phyloP scores from a whole-genome alignment of 345 rosid species.

The Euphorbia peplus region DNA sequence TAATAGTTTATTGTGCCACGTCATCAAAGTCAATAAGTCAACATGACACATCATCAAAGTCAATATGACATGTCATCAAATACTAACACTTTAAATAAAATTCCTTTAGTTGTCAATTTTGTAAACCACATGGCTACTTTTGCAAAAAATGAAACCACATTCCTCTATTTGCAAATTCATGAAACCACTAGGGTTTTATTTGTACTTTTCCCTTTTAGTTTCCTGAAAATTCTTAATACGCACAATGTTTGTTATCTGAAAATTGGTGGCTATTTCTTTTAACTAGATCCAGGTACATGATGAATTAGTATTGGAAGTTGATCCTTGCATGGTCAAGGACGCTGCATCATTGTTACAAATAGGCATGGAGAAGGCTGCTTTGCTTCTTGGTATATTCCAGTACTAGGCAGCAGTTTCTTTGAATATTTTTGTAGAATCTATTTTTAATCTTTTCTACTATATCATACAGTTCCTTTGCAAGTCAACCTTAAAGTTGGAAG shows the following conservation, averaged over 20 bases:
- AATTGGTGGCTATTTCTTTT: slow-evolving; percentile 6
- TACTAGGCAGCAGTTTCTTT: slow-evolving; percentile 3
- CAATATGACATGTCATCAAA: too few relatives aligned
- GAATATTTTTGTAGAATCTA: slow-evolving; percentile 8
- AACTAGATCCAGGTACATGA: slow-evolving; percentile 73
- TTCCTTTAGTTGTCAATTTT: too few relatives aligned
- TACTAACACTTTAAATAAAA: too few relatives aligned
- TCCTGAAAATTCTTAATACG: too few relatives aligned
- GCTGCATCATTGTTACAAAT: slow-evolving; percentile 58
- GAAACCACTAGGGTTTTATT: too few relatives aligned
- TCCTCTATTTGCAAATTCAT: too few relatives aligned
- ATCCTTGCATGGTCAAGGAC: slow-evolving; percentile 64
- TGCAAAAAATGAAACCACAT: too few relatives aligned
- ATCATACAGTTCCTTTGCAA: slow-evolving; percentile 67
- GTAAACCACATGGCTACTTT: too few relatives aligned
- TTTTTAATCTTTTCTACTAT: slow-evolving; percentile 11
- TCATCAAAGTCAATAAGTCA: too few relatives aligned
- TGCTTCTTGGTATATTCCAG: slow-evolving; percentile 73
- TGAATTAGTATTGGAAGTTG: slow-evolving; percentile 84
- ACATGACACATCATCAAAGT: too few relatives aligned
- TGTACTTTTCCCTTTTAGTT: too few relatives aligned
- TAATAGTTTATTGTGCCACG: too few relatives aligned
- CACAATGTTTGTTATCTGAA: not conserved
- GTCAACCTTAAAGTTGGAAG: slow-evolving; percentile 85
- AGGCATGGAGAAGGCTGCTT: slow-evolving; percentile 81